Conservation (phyloP, 306 rosid genomes). For the Dalbergia cochinchinensis region DNA sequence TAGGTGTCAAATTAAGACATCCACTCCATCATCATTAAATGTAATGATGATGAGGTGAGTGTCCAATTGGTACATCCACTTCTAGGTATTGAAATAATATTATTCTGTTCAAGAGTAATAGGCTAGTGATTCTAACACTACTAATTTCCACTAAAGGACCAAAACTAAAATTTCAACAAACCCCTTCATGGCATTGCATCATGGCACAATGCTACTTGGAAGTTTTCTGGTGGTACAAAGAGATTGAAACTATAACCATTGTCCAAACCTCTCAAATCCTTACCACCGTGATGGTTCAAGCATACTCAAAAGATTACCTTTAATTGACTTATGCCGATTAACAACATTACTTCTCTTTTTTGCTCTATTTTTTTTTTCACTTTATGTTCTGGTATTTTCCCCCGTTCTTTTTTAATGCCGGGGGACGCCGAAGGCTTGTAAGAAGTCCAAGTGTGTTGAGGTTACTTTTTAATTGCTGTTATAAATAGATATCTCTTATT, state of each 20-base stretch:
- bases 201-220: not conserved
- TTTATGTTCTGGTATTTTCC: slow-evolving; percentile 30
- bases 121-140: slow-evolving; percentile 41
- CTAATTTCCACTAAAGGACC: slow-evolving; percentile 16
- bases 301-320: slow-evolving; percentile 27
- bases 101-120: too few relatives aligned
- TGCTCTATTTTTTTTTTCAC: not conserved
- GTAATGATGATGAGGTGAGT: too few relatives aligned
- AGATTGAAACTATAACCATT: slow-evolving; percentile 10
- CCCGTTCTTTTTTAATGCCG: slow-evolving; percentile 35
- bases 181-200: slow-evolving; percentile 25
- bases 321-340: slow-evolving; percentile 44
- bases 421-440: slow-evolving; percentile 55
- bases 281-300: slow-evolving; percentile 14
- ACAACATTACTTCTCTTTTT: slow-evolving; percentile 18
- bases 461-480: slow-evolving; percentile 14
- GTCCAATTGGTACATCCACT: too few relatives aligned
- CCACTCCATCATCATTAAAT: too few relatives aligned
- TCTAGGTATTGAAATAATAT: too few relatives aligned
- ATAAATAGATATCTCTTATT: slow-evolving; percentile 37
- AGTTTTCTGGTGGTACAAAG: not conserved
- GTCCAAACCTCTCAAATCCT: slow-evolving; percentile 9
- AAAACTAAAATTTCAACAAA: not conserved
- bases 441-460: slow-evolving; percentile 33
- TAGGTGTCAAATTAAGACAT: too few relatives aligned